A percentile compares a stretch with the other conserved stretches of the same genome.
Evolutionary conservation across 768 basidiomycete species (phyloP).

Genomic region (Naganishia kalamii): DNA sequence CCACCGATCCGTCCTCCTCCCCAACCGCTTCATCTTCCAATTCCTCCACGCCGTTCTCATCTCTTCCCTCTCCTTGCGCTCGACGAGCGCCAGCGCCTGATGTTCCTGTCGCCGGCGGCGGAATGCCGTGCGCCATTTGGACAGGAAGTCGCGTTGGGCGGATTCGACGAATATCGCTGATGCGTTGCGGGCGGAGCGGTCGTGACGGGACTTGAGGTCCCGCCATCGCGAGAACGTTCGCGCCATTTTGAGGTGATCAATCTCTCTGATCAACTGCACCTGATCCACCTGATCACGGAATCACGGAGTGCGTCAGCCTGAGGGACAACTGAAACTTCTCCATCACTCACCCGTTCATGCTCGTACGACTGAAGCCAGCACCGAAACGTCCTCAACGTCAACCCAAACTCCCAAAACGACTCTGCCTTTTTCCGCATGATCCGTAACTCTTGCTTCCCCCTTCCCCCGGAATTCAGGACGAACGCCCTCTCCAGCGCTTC

Average conservation of each 20-base stretch:
- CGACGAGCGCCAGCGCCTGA: neutral
- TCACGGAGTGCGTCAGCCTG: neutral
- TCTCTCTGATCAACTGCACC: neutral
- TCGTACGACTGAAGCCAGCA: neutral
- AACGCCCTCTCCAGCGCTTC: slow-evolving; percentile 3
- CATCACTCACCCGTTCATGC: slow-evolving; percentile 12
- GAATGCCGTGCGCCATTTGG: neutral
- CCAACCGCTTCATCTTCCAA: slow-evolving; percentile 11
- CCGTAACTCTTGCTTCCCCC: slow-evolving; percentile 5
- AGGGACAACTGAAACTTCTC: neutral
- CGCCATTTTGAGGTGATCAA: slow-evolving; percentile 18
- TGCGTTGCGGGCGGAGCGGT: neutral
- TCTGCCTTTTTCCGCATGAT: slow-evolving; percentile 13
- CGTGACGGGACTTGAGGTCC: slow-evolving; percentile 9
- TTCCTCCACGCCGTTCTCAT: neutral
- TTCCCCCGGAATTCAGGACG: neutral
- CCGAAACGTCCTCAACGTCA: slow-evolving; percentile 6
- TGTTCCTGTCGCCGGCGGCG: neutral
- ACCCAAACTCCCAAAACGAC: slow-evolving; percentile 17
- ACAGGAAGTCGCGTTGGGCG: neutral
- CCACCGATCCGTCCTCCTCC: slow-evolving; percentile 10
- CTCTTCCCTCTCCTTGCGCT: neutral
- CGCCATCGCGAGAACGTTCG: slow-evolving; percentile 13
- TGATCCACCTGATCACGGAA: neutral
- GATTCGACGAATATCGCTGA: slow-evolving; percentile 9